Conservation (phyloP, 176 grass and related monocot genomes). For the Luzula sylvatica region DNA sequence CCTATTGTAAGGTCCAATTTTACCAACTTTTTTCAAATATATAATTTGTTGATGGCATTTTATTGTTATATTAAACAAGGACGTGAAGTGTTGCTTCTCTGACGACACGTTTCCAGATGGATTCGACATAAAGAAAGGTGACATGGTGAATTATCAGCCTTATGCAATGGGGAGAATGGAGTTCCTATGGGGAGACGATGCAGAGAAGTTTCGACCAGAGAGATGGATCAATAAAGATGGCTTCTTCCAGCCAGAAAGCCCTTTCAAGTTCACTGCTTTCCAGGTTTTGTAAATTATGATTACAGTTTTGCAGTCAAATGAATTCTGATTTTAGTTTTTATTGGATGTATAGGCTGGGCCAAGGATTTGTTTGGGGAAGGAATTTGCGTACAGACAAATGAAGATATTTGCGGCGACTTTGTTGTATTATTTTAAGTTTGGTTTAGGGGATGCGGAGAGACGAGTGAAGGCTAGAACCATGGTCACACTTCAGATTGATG, state of each 20-base stretch:
- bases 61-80: no score
- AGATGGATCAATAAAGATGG: slow-evolving; percentile 48
- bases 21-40: no score
- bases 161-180: slow-evolving; percentile 72
- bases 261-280: slow-evolving; percentile 66
- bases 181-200: slow-evolving; percentile 53
- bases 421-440: slow-evolving; percentile 56
- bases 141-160: slow-evolving; percentile 49
- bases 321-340: not conserved
- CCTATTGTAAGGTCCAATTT: slow-evolving; percentile 23
- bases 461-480: slow-evolving; percentile 34
- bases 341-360: slow-evolving; percentile 37
- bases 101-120: slow-evolving; percentile 48
- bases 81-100: slow-evolving; percentile 52
- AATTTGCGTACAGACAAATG: slow-evolving; percentile 71
- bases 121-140: slow-evolving; percentile 32
- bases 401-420: slow-evolving; percentile 45
- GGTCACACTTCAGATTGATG: slow-evolving; percentile 49
- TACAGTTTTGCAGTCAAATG: not conserved
- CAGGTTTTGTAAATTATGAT: slow-evolving; percentile 6
- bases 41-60: no score
- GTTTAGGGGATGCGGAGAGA: slow-evolving; percentile 38
- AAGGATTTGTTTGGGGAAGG: slow-evolving; percentile 58
- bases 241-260: slow-evolving; percentile 34
- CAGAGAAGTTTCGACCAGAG: slow-evolving; percentile 33